Evolutionary conservation across 2,329 filamentous ascomycete genomes (phyloP).

Genomic region (Westerdykella aurantiaca): DNA sequence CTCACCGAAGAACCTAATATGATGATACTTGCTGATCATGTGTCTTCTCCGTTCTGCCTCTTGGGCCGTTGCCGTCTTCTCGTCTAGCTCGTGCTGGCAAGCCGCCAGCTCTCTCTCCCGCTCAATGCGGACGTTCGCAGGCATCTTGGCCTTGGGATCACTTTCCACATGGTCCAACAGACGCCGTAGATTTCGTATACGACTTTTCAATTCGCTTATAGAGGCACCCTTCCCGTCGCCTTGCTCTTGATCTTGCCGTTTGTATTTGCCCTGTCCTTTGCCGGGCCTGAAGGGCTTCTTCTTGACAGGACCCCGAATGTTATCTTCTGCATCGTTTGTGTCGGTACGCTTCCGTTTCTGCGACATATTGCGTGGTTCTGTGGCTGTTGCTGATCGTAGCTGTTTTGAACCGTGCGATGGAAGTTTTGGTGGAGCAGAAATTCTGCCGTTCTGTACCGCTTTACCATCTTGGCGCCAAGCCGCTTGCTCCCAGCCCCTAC

Average conservation of each 20-base stretch:
- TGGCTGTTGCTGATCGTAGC: slow-evolving; percentile 1
- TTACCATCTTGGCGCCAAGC: slow-evolving; percentile 12
- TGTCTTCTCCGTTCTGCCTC: slow-evolving; percentile 57
- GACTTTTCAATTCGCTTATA: slow-evolving; percentile 62
- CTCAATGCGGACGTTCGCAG: slow-evolving; percentile 61
- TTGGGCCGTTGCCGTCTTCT: slow-evolving; percentile 40
- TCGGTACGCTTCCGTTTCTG: slow-evolving; percentile 33
- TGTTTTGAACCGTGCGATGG: neutral
- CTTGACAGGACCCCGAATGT: slow-evolving; percentile 14
- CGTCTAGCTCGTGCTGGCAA: slow-evolving; percentile 57
- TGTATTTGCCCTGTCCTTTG: slow-evolving; percentile 9
- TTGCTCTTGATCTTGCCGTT: slow-evolving; percentile 16
- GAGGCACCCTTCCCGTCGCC: slow-evolving; percentile 25
- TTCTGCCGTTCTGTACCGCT: slow-evolving; percentile 3
- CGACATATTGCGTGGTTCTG: slow-evolving; percentile 19
- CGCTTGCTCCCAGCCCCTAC: slow-evolving; percentile 5
- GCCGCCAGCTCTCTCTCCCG: slow-evolving; percentile 66
- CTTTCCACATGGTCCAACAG: slow-evolving; percentile 54
- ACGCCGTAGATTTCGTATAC: slow-evolving; percentile 63
- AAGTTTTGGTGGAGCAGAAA: slow-evolving; percentile 2
- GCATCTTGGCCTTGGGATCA: slow-evolving; percentile 47
- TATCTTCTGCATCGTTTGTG: slow-evolving; percentile 8
- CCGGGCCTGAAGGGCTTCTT: slow-evolving; percentile 21
- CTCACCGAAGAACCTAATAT: slow-evolving; percentile 77
- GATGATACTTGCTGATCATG: slow-evolving; percentile 76